These are phyloP conservation scores for Colletotrichum caudatum DNA, from an alignment of 2,329 filamentous ascomycete genomes.

Conservation along the genomic window DNA sequence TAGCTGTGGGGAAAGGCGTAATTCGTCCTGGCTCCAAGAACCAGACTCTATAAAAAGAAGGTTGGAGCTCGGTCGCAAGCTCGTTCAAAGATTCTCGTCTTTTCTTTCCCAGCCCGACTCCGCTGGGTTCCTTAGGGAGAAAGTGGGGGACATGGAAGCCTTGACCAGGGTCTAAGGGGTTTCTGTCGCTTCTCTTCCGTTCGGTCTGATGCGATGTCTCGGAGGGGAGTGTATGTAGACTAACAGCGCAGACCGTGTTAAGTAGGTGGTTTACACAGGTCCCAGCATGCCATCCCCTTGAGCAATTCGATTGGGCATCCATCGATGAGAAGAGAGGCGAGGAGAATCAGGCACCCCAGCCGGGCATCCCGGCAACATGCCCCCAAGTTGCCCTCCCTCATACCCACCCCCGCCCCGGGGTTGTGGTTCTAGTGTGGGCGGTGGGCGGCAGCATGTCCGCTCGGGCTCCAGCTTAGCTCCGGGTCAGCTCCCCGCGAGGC, in stretches of 20 bases:
- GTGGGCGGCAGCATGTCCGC: conserved; percentile 25
- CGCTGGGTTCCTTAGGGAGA: conserved; percentile 18
- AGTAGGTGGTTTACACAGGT: background rate
- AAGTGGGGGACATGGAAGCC: background rate
- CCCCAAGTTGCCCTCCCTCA: conserved; percentile 8
- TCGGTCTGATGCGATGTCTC: too few relatives aligned
- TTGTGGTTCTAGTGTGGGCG: conserved; percentile 10
- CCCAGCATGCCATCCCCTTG: background rate
- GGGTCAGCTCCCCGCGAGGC: conserved; percentile 37
- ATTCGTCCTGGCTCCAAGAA: conserved; percentile 17
- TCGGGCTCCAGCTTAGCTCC: conserved; percentile 28
- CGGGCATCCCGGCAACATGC: conserved; percentile 26
- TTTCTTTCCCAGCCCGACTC: conserved; percentile 8
- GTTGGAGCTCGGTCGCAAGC: conserved; percentile 32
- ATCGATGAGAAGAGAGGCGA: background rate
- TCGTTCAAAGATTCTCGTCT: conserved; percentile 15
- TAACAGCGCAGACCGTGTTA: background rate
- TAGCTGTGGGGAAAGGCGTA: conserved; percentile 22
- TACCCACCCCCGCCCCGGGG: conserved; percentile 34
- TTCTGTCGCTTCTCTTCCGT: conserved; percentile 7
- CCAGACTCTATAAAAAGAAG: background rate
- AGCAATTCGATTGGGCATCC: conserved; percentile 1
- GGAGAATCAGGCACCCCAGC: conserved; percentile 19
- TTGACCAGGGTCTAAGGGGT: conserved; percentile 11
- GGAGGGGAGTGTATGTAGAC: background rate